Percentiles rank a stretch among this genome's conserved stretches.
Evolutionary conservation across 768 basidiomycete genomes (phyloP).

Genomic region (Lactifluus pinguis): DNA sequence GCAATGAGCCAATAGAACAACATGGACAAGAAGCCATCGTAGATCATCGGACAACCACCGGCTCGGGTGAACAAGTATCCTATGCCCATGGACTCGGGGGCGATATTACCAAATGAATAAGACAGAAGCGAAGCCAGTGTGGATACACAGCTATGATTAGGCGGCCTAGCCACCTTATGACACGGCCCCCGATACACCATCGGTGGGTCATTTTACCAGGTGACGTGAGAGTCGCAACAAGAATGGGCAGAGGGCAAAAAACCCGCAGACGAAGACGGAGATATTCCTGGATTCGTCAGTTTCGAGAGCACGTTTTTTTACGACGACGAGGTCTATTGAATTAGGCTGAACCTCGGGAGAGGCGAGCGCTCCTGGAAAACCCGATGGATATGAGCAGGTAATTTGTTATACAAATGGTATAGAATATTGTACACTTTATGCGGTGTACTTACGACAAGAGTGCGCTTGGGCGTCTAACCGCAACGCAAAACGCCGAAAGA

Average conservation of each 20-base stretch:
- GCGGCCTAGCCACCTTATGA: neutral
- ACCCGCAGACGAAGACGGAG: neutral
- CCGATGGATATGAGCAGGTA: neutral
- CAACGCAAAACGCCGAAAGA: constrained; percentile 28
- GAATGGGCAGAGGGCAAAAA: neutral
- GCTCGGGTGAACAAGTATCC: neutral
- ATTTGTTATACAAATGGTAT: neutral
- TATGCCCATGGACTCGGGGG: neutral
- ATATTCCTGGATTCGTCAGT: neutral
- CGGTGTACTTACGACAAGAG: neutral
- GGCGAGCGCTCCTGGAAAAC: neutral
- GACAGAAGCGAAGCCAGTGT: neutral
- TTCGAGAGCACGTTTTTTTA: constrained; percentile 6
- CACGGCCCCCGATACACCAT: neutral
- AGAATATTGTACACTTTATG: neutral
- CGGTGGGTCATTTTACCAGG: neutral
- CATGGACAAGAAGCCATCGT: neutral
- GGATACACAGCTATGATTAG: constrained; percentile 5
- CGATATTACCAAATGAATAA: neutral
- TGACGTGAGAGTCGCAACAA: neutral
- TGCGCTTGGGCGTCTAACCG: neutral
- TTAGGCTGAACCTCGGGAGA: constrained; percentile 2
- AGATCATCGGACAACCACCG: neutral
- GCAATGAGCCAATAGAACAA: neutral
- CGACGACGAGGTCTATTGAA: neutral